Percentiles rank a stretch among this genome's conserved stretches.
Evolutionary conservation across 2,329 filamentous ascomycete genomes (phyloP).

Genomic region (Paracoccidioides lutzii): DNA sequence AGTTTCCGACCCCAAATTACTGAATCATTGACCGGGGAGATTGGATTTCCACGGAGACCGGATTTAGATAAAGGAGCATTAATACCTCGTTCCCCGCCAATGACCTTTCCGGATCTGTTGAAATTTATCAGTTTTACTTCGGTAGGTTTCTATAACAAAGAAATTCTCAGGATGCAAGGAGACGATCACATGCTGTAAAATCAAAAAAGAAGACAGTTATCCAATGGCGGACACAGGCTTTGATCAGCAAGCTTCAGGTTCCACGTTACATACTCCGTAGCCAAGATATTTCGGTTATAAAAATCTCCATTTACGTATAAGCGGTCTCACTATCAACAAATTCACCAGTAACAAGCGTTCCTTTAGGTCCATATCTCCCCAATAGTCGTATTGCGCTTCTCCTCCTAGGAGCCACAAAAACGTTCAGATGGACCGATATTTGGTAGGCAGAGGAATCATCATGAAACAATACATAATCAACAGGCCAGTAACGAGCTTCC

Average conservation of each 20-base stretch:
- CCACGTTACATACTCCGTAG: not conserved
- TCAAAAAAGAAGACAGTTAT: not conserved
- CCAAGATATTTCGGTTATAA: not conserved
- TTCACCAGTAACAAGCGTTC: not conserved
- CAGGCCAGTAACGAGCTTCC: no score
- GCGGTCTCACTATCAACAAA: not conserved
- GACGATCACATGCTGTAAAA: not conserved
- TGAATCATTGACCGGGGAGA: not conserved
- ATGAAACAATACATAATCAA: no score
- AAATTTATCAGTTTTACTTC: not conserved
- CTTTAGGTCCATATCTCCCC: no score
- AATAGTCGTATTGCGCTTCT: no score
- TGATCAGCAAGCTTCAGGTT: not conserved
- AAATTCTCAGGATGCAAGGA: no score
- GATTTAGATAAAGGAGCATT: not conserved
- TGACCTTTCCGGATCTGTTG: not conserved
- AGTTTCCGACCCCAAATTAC: not conserved
- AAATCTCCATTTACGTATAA: not conserved
- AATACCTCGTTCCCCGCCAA: not conserved
- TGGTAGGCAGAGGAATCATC: no score
- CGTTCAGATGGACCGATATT: no score
- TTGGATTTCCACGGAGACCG: not conserved
- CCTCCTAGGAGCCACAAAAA: not conserved
- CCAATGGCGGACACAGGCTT: not conserved
- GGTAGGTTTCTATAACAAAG: no score